Conservation (phyloP, 2,329 filamentous ascomycete species). For the Pyricularia sp. region DNA sequence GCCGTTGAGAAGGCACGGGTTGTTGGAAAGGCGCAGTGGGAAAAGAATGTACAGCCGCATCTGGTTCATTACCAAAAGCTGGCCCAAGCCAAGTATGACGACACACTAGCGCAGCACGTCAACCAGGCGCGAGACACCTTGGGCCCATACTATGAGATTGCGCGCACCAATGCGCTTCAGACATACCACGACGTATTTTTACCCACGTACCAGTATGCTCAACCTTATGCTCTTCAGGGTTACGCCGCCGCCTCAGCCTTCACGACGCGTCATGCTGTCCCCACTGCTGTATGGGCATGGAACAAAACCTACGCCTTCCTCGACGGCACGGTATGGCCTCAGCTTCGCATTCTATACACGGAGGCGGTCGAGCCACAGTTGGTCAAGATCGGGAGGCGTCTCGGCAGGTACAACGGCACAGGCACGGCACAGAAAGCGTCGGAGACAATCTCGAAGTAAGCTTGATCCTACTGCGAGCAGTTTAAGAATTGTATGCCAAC, state of each 20-base stretch:
- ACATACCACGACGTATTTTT: conserved; percentile 61
- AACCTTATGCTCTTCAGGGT: conserved; percentile 58
- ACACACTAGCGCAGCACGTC: conserved; percentile 61
- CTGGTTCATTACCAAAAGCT: conserved; percentile 50
- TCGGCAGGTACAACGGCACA: conserved; percentile 58
- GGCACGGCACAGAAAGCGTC: conserved; percentile 15
- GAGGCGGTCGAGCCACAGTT: conserved; percentile 94
- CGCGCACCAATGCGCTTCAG: conserved; percentile 48
- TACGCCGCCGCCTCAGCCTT: conserved; percentile 57
- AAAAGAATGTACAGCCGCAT: conserved; percentile 63
- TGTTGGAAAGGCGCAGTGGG: conserved; percentile 63
- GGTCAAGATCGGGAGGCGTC: conserved; percentile 76
- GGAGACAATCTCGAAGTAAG: conserved; percentile 8
- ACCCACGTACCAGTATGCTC: conserved; percentile 60
- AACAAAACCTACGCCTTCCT: conserved; percentile 58
- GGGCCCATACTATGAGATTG: conserved; percentile 60
- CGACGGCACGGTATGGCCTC: conserved; percentile 67
- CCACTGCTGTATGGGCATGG: conserved; percentile 58
- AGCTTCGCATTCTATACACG: conserved; percentile 64
- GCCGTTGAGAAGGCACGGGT: conserved; percentile 52
- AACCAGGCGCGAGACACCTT: conserved; percentile 42
- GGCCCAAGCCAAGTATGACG: conserved; percentile 53
- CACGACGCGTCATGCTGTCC: conserved; percentile 55
- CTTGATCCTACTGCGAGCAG: background rate
- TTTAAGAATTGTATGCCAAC: background rate